A percentile compares a stretch with the other conserved stretches of the same genome.
These are phyloP conservation scores for Persicaria tinctoria DNA, from an alignment of 148 eudicot genomes.

Conservation along the genomic window DNA sequence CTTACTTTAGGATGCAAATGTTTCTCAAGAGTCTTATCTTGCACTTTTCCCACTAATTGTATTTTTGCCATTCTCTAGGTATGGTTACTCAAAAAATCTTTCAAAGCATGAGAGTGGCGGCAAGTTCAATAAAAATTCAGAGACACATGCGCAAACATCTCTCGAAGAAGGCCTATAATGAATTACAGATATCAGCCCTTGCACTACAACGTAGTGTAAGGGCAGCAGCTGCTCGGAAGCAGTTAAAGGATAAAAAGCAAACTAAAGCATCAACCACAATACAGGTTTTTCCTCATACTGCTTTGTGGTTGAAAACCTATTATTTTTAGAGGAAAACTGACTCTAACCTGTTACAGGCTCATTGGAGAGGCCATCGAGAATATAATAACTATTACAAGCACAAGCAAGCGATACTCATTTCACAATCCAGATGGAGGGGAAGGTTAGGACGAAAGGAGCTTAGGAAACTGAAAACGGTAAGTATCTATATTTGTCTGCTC, in stretches of 20 bases:
- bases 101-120: constrained; percentile 50
- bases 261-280: constrained; percentile 52
- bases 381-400: constrained; percentile 53
- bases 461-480: constrained; percentile 66
- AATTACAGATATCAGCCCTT: constrained; percentile 40
- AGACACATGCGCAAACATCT: constrained; percentile 54
- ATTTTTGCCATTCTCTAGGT: constrained; percentile 31
- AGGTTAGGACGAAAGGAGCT: constrained; percentile 68
- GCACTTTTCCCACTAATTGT: neutral
- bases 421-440: constrained; percentile 87
- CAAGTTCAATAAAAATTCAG: constrained; percentile 75
- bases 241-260: constrained; percentile 54
- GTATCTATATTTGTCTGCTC: constrained; percentile 11
- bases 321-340: neutral
- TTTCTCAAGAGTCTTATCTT: neutral
- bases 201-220: constrained; percentile 61
- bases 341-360: constrained; percentile 39
- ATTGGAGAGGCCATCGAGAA: constrained; percentile 63
- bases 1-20: neutral
- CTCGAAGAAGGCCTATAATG: constrained; percentile 42
- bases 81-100: constrained; percentile 51
- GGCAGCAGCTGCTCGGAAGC: constrained; percentile 57
- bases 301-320: constrained; percentile 1
- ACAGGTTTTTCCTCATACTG: constrained; percentile 44
- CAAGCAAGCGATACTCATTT: constrained; percentile 43